phyloP scores from a whole-genome alignment of 1,284 basidiomycete species.

The Ganoderma boninense region DNA sequence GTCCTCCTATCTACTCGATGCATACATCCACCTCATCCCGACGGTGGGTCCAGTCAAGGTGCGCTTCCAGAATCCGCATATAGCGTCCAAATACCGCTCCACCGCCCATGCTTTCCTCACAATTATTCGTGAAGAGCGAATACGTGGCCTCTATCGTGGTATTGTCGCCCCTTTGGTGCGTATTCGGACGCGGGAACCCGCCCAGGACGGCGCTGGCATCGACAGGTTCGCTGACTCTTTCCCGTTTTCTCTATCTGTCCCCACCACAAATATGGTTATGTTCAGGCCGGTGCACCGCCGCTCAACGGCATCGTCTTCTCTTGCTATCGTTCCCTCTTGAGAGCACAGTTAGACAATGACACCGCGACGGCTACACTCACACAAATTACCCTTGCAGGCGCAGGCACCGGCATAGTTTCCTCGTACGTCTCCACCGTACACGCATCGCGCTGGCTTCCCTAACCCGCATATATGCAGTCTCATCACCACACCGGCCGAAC shows the following conservation, averaged over 20 bases:
- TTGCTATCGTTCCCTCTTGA: slow-evolving; percentile 76
- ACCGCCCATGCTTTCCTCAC: slow-evolving; percentile 69
- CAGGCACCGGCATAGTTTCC: slow-evolving; percentile 78
- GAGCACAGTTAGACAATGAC: slow-evolving; percentile 57
- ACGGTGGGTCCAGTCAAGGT: slow-evolving; percentile 66
- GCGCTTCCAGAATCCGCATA: slow-evolving; percentile 71
- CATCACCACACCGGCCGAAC: slow-evolving; percentile 83
- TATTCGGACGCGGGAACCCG: slow-evolving; percentile 24
- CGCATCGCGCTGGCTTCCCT: background rate
- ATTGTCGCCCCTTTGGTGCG: slow-evolving; percentile 75
- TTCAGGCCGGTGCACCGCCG: slow-evolving; percentile 70
- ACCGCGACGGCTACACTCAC: slow-evolving; percentile 62
- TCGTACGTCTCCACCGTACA: slow-evolving; percentile 59
- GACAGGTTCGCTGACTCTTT: slow-evolving; percentile 5
- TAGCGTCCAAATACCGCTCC: slow-evolving; percentile 62
- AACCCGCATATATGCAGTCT: slow-evolving; percentile 52
- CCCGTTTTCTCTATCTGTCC: background rate
- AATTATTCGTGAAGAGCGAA: slow-evolving; percentile 72
- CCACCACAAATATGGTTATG: slow-evolving; percentile 3
- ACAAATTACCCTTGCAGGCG: slow-evolving; percentile 81
- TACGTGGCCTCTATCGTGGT: slow-evolving; percentile 76
- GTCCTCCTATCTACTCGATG: slow-evolving; percentile 24
- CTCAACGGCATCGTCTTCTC: slow-evolving; percentile 83
- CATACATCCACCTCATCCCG: background rate
- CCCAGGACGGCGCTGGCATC: background rate